Conservation (phyloP, 495 filamentous ascomycete species). For the Hypomontagnella monticulosa region DNA sequence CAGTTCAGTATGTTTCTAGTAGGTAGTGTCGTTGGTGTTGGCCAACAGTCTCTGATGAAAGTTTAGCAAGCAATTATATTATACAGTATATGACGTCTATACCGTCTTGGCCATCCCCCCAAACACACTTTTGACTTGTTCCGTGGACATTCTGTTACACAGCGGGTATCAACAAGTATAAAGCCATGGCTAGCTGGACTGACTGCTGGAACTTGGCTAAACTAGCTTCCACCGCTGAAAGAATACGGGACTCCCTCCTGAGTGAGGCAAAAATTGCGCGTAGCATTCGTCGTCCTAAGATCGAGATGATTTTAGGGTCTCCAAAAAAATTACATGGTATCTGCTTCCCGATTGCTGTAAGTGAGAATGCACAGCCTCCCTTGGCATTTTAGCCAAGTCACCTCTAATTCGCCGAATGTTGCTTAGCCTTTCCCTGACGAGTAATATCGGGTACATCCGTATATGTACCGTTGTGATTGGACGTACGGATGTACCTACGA, state of each 20-base stretch:
- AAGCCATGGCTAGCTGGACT: background rate
- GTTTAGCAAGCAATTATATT: background rate
- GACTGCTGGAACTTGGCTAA: slow-evolving; percentile 4
- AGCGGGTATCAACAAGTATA: background rate
- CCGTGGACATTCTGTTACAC: slow-evolving; percentile 13
- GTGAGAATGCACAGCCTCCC: slow-evolving; percentile 32
- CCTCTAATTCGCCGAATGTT: slow-evolving; percentile 31
- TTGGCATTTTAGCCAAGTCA: slow-evolving; percentile 12
- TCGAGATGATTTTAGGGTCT: no score
- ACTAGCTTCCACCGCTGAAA: background rate
- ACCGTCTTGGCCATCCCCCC: background rate
- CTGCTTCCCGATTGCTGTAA: no score
- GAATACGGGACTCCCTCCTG: background rate
- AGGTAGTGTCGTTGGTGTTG: no score
- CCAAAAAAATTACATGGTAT: background rate
- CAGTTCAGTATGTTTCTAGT: no score
- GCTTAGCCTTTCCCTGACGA: slow-evolving; percentile 25
- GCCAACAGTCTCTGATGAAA: no score
- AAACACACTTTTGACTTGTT: background rate
- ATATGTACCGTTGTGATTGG: slow-evolving; percentile 16
- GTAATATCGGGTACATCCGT: slow-evolving; percentile 24
- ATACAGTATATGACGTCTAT: slow-evolving; percentile 22
- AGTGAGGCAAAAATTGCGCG: slow-evolving; percentile 15
- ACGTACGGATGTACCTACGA: slow-evolving; percentile 2
- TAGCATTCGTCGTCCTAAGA: no score